Base-by-base conservation (phyloP, 495 filamentous ascomycete genomes). In the Annulohypoxylon stygium region DNA sequence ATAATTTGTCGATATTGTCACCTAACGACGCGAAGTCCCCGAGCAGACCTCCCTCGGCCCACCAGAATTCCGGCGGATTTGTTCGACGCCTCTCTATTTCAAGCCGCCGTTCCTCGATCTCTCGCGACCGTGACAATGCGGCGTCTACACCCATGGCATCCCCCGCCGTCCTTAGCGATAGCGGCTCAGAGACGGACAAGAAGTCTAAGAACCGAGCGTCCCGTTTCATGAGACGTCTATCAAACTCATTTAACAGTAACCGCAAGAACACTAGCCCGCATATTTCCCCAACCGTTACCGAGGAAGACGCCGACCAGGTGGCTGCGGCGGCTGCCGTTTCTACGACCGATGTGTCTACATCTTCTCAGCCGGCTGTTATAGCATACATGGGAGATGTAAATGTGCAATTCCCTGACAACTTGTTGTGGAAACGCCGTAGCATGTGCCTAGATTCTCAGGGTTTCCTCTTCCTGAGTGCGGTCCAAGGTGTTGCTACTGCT, bases 381-480 rank as follows among this genome's bases (percentile, higher is more conserved):
- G 88, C 82, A 0, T 84, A 90, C 59, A 87, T 97, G 78, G 94
- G 95, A 43, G 94, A 97, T 75, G 90, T 97, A 58, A 97, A 98
- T 71, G 90, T 97, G 3, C 95, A 98, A 75, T 97, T 98, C 76
- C 94, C 95, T 1, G 95, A 97, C 78, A 95, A 91, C 50, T 86
- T 97, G 23, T 85, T 98, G 9, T 98, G 95, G 95, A 97, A 97
- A 81, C 91, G 93, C 57, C 89, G 94, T 58, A 90, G 89, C 75
- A 89, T 97, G 82, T 87, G 90, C 58, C 85, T 98, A 53, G 92
- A 97, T 77, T 86, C 86, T 66, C 84, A 90, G 53, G 95, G 95
- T 9, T 91, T 90, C 75, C 78, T 98, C 48, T 88, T 96, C 67
- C 84, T 96, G 64, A 90, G 87, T 11, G 84, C 90, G 23, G 84